Base-by-base conservation (phyloP, 2,329 filamentous ascomycete genomes). In the Colletotrichum sp. region DNA sequence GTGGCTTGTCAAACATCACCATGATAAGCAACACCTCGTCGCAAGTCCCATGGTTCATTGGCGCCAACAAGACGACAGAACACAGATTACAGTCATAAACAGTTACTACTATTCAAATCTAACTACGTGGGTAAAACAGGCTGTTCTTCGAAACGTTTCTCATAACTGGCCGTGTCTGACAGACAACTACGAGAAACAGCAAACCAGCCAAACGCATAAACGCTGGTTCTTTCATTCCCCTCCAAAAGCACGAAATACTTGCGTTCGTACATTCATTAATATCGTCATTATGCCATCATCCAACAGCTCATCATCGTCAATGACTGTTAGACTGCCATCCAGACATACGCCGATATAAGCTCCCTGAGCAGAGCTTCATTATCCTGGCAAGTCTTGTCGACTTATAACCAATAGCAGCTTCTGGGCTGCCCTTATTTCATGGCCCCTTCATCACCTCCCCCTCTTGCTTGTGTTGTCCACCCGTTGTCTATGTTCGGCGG, bases 181-280 rank as follows among this genome's bases (percentile, higher is more conserved):
- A 49, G 63, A 72, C 49, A 49, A 68, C 24, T 39, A 21, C 36
- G 49, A 60, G 70, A 76, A 65, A 55, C 49, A 28, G 59, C 65
- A 55, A 74, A 60, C 60, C 52, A 62, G 59, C 28, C 55, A 52
- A 65, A 30, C 44, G 49, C 52, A 65, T 28, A 34, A 44, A 34
- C 64, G 65, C 70, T 59, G 12, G 18, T 63, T 21, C 8, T 65
- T 59, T 64, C 18, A 52, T 52, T 55, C 49, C 59, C 49, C 66
- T 65, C 65, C 74, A 69, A 76, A 71, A 76, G 74, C 70, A 74
- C 74, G 74, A 69, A 44, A 39, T 32, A 36, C 34, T 69, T 39
- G 30, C 70, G 70, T 76, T 75, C 74, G 74, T 76, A 76, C 74
- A 76, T 69, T 76, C 74, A 74, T 76, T 76, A 76, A 32, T 74